phyloP scores from a whole-genome alignment of 1,284 basidiomycete species.

The Termitomyces sp. region DNA sequence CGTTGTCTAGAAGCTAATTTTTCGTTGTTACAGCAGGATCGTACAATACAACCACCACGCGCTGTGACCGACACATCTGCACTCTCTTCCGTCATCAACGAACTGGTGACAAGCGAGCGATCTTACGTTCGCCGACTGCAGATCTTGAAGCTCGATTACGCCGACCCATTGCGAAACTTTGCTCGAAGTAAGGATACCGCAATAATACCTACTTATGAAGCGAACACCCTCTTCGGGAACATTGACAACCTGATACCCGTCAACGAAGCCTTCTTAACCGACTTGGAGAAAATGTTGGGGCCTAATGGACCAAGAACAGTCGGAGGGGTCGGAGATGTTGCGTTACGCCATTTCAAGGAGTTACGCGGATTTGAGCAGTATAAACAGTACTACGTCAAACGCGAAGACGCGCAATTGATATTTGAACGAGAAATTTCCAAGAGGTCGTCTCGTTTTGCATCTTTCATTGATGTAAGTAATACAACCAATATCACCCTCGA shows the following conservation, averaged over 20 bases:
- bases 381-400: conserved; percentile 85
- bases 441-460: conserved; percentile 71
- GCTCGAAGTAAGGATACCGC: conserved; percentile 79
- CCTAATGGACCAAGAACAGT: conserved; percentile 53
- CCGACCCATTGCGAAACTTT: conserved; percentile 84
- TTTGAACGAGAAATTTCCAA: conserved; percentile 81
- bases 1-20: conserved; percentile 2
- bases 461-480: conserved; percentile 76
- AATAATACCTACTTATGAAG: conserved; percentile 86
- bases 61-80: conserved; percentile 59
- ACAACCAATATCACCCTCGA: conserved; percentile 12
- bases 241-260: conserved; percentile 85
- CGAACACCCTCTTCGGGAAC: conserved; percentile 91
- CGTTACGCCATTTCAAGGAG: conserved; percentile 79
- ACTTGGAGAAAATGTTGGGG: conserved; percentile 75
- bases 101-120: conserved; percentile 74
- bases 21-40: conserved; percentile 32
- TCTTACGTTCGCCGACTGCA: conserved; percentile 73
- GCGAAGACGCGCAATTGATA: conserved; percentile 89
- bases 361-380: conserved; percentile 85
- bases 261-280: conserved; percentile 81
- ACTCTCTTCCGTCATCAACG: conserved; percentile 65
- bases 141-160: conserved; percentile 78
- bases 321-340: conserved; percentile 80
- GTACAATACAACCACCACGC: conserved; percentile 44